phyloP scores from a whole-genome alignment of 164 flowering plant genomes.

The Kingdonia uniflora region DNA sequence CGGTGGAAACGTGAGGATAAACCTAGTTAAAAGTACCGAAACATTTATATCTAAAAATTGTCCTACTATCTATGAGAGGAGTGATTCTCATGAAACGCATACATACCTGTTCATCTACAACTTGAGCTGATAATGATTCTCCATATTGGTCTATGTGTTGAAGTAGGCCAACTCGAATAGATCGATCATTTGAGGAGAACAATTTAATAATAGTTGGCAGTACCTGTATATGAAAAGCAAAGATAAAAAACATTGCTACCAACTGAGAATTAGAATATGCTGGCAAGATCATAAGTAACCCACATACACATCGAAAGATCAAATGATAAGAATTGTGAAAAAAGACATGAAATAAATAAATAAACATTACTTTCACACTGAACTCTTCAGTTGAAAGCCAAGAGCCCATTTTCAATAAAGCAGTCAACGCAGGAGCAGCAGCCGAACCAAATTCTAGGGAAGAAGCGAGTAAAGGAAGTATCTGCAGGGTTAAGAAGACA shows the following conservation, averaged over 20 bases:
- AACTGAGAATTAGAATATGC: too few relatives aligned
- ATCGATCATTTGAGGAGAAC: slow-evolving; percentile 82
- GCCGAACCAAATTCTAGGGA: slow-evolving; percentile 98
- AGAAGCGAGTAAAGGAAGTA: slow-evolving; percentile 91
- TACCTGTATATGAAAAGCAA: slow-evolving; percentile 34
- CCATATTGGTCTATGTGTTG: slow-evolving; percentile 97
- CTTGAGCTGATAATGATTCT: slow-evolving; percentile 75
- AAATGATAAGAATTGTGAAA: background rate
- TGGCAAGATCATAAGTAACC: background rate
- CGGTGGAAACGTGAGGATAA: slow-evolving; percentile 88
- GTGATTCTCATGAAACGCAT: slow-evolving; percentile 1
- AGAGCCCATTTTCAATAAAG: slow-evolving; percentile 90
- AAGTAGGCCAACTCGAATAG: slow-evolving; percentile 77
- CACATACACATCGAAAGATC: background rate
- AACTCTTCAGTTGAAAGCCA: slow-evolving; percentile 92
- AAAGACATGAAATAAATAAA: slow-evolving; percentile 6
- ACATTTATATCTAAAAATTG: slow-evolving; percentile 4
- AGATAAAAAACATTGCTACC: background rate
- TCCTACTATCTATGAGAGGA: background rate
- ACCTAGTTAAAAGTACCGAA: slow-evolving; percentile 40
- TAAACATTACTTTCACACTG: slow-evolving; percentile 43
- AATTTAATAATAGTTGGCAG: slow-evolving; percentile 89
- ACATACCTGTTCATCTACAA: slow-evolving; percentile 96
- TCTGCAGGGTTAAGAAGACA: slow-evolving; percentile 25
- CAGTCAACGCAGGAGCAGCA: slow-evolving; percentile 92